phyloP scores from a whole-genome alignment of 805 yeast species.

The Starmerella stellata region DNA sequence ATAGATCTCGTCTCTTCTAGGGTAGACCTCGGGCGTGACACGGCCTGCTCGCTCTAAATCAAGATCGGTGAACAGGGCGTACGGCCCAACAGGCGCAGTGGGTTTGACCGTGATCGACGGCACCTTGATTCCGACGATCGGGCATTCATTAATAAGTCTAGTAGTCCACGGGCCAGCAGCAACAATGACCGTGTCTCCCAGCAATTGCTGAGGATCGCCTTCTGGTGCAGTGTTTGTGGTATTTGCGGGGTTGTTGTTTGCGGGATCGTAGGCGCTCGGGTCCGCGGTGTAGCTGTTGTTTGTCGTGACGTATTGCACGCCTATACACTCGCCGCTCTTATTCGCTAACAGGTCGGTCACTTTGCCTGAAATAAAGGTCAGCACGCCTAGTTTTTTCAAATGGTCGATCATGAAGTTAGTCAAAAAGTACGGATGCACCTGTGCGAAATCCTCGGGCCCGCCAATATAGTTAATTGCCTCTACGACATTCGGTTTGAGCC shows the following conservation, averaged over 20 bases:
- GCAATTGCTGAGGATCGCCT: slow-evolving; percentile 21
- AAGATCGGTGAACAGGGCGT: slow-evolving; percentile 84
- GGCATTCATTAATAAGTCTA: slow-evolving; percentile 74
- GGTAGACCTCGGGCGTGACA: slow-evolving; percentile 86
- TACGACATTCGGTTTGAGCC: slow-evolving; percentile 54
- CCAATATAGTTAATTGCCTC: slow-evolving; percentile 66
- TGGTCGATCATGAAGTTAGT: slow-evolving; percentile 67
- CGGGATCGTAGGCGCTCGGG: not conserved
- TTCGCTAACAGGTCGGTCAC: slow-evolving; percentile 49
- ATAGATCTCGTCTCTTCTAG: slow-evolving; percentile 86
- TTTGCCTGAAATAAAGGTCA: slow-evolving; percentile 72
- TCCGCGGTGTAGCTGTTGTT: too few relatives aligned
- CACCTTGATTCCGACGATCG: slow-evolving; percentile 83
- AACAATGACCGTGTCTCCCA: slow-evolving; percentile 62
- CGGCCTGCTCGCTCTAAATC: slow-evolving; percentile 42
- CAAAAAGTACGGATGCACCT: slow-evolving; percentile 87
- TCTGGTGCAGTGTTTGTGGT: not conserved
- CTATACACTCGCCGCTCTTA: slow-evolving; percentile 51
- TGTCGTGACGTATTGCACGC: slow-evolving; percentile 40
- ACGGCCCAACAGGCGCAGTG: slow-evolving; percentile 65
- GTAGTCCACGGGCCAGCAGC: slow-evolving; percentile 97
- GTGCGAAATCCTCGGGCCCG: slow-evolving; percentile 76
- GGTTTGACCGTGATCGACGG: slow-evolving; percentile 89
- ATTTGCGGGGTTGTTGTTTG: not conserved
- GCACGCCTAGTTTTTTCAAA: slow-evolving; percentile 64